Percentiles rank a stretch among this genome's conserved stretches.
phyloP scores from a whole-genome alignment of 2,329 filamentous ascomycete species.

The Hypomyces perniciosus region DNA sequence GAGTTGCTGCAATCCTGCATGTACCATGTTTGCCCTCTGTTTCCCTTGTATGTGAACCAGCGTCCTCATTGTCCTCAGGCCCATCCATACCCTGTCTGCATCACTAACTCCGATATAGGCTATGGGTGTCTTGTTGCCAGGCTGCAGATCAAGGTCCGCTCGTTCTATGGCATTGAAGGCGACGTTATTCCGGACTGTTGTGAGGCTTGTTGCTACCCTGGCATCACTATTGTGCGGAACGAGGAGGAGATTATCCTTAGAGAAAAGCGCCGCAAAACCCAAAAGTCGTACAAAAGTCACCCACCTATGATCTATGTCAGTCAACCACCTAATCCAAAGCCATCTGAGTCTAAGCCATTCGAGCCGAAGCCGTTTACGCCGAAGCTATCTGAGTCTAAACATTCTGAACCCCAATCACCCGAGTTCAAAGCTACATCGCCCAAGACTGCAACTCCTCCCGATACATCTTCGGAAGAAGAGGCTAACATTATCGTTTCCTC shows the following conservation, averaged over 20 bases:
- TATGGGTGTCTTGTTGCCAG: slow-evolving; percentile 24
- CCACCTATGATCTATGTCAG: not conserved
- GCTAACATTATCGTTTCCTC: not conserved
- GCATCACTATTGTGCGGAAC: slow-evolving; percentile 20
- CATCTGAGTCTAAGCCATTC: not conserved
- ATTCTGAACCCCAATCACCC: too few relatives aligned
- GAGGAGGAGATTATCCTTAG: slow-evolving; percentile 30
- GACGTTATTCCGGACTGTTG: slow-evolving; percentile 17
- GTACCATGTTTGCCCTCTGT: slow-evolving; percentile 19
- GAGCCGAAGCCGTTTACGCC: too few relatives aligned
- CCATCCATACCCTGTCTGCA: not conserved
- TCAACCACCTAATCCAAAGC: not conserved
- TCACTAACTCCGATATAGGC: slow-evolving; percentile 19
- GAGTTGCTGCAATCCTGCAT: slow-evolving; percentile 19
- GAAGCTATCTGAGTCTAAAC: too few relatives aligned
- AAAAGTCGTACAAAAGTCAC: not conserved
- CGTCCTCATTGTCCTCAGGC: too few relatives aligned
- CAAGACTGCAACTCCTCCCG: not conserved
- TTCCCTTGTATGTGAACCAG: slow-evolving; percentile 21
- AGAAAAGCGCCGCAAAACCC: slow-evolving; percentile 16
- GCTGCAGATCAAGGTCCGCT: slow-evolving; percentile 26
- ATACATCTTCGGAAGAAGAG: not conserved
- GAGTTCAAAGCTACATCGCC: not conserved
- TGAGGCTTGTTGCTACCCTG: slow-evolving; percentile 25
- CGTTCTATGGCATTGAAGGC: slow-evolving; percentile 29